These are phyloP conservation scores for Phytophthora megakarya DNA, from an alignment of 352 stramenopile species.

Conservation along the genomic window DNA sequence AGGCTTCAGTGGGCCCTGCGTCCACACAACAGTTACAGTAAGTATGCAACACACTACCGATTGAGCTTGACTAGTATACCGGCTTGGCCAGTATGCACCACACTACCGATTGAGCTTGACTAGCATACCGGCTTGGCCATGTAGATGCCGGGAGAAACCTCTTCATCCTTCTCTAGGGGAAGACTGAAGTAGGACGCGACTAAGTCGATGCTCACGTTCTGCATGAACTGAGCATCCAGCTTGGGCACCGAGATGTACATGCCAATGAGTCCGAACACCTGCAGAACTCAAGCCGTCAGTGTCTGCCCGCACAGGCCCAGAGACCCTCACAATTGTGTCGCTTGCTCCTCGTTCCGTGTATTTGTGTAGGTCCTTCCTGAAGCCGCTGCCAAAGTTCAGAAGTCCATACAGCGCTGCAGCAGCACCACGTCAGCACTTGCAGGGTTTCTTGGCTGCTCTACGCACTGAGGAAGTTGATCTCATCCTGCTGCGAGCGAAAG, in stretches of 20 bases:
- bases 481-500: conserved; percentile 72
- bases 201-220: conserved; percentile 63
- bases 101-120: not conserved
- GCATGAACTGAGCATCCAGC: conserved; percentile 63
- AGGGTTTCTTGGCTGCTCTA: no score
- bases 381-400: conserved; percentile 84
- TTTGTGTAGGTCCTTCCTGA: conserved; percentile 78
- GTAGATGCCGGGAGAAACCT: conserved; percentile 79
- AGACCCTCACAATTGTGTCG: conserved; percentile 69
- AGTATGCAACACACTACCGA: not conserved
- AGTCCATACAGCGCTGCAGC: conserved; percentile 62
- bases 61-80: conserved; percentile 35
- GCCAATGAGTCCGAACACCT: conserved; percentile 84
- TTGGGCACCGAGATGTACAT: conserved; percentile 85
- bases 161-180: conserved; percentile 71
- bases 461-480: conserved; percentile 82
- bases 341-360: conserved; percentile 66
- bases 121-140: conserved; percentile 70
- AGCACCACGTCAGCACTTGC: not conserved
- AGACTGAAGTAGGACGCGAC: conserved; percentile 78
- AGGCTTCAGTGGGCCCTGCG: conserved; percentile 68
- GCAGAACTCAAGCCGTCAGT: conserved; percentile 3
- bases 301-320: not conserved
- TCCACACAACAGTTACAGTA: not conserved
- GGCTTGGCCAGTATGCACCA: conserved; percentile 67